Percentiles rank a stretch among this genome's conserved stretches.
These are phyloP conservation scores for Aspergillus sp. DNA, from an alignment of 2,329 filamentous ascomycete species.

Conservation along the genomic window DNA sequence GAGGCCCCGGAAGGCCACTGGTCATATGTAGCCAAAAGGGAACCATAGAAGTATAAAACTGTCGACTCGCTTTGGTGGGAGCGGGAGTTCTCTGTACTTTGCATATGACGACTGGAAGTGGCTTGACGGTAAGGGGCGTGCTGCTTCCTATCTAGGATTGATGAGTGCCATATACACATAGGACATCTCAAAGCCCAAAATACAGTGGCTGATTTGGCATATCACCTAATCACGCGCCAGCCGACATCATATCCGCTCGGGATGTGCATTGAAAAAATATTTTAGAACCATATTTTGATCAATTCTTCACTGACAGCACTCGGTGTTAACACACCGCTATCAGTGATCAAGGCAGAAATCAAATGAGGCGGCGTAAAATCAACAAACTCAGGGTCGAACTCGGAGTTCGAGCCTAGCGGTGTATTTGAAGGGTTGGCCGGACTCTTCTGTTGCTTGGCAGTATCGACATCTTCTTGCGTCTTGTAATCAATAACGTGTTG, in stretches of 20 bases:
- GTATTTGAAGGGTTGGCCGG: conserved; percentile 18
- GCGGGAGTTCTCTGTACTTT: not conserved
- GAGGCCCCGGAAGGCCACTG: not conserved
- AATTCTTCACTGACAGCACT: conserved; percentile 66
- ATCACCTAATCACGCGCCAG: not conserved
- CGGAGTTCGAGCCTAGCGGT: conserved; percentile 17
- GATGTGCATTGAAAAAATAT: not conserved
- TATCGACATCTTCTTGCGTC: conserved; percentile 52
- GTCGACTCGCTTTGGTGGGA: not conserved
- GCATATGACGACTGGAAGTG: not conserved
- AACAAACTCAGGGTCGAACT: conserved; percentile 38
- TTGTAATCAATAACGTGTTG: conserved; percentile 76
- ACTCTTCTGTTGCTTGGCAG: conserved; percentile 44
- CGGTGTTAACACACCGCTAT: conserved; percentile 62
- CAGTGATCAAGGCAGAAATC: conserved; percentile 65
- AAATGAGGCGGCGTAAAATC: conserved; percentile 59
- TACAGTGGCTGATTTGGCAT: not conserved
- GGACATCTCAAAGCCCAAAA: not conserved
- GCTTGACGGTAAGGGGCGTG: not conserved
- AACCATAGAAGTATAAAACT: not conserved
- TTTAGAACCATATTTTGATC: conserved; percentile 55
- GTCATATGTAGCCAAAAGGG: not conserved
- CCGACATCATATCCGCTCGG: not conserved
- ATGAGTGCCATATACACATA: not conserved
- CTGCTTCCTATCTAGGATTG: not conserved